Evolutionary conservation across 768 basidiomycete genomes (phyloP), one percentile per base, ranked within the genome.

Genomic region (Lentinula edodes): DNA sequence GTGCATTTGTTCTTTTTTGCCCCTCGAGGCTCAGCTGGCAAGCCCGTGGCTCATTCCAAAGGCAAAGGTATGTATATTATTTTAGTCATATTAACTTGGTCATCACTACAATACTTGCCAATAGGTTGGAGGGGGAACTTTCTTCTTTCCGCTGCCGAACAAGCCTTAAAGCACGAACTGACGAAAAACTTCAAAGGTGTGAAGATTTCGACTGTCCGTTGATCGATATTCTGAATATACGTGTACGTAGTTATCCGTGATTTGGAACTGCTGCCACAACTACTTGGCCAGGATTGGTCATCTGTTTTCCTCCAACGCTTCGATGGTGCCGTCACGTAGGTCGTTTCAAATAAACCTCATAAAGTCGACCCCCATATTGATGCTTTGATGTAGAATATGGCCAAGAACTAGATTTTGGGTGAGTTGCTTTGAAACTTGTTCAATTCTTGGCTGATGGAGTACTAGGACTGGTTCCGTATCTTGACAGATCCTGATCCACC

Each of bases 1-100:
- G 90, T 97, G 7, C 95, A 97, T 72, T 70, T 98, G 18, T 97
- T 97, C 74, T 96, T 97, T 77, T 98, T 96, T 70, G 93, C 93
- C 2, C 90, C 91, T 62, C 78, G 89, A 67, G 94, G 93, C 16
- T 92, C 91, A 0, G 87, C 90, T 8, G 95, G 95, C 38, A 90
- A 89, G 67, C 97, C 97, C 0, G 96, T 98, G 0, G 92, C 93
- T 5, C 95, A 97, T 72, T 83, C 93, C 9, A 94, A 91, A 72
- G 93, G 93, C 43, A 96, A 93, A 85, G 93, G 90, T 86, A 62
- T 28, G 65, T 20, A 38, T 43, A n/a, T 55, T n/a, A 9, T 5
- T 7, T 41, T n/a, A 3, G 1, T 7, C 41, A 23, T 46, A 32
- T 18, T 48, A n/a, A n/a, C n/a, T 13, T 20, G 7, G 6, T 2